Base-by-base conservation (phyloP, 257 asterid genomes). In the Solanum peruvianum region DNA sequence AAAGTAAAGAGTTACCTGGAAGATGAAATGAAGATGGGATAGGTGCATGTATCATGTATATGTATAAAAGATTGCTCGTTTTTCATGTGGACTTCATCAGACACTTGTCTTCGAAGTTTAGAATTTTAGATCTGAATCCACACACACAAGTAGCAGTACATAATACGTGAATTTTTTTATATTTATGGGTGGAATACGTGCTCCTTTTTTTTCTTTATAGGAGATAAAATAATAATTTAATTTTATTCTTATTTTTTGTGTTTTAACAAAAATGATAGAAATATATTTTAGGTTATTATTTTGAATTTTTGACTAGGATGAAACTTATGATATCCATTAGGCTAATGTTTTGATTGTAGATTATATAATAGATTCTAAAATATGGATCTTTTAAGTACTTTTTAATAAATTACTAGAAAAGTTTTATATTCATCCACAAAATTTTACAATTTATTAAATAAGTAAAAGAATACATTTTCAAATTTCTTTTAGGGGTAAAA, bases 111-210 rank as follows among this genome's bases (percentile, higher is more conserved):
- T 39, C 81, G 13, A 67, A 15, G 31, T 69, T 69, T 0, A 69
- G 41, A 47, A 70, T 11, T 86, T 72, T 78, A 86, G 84, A 86
- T 86, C 84, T 86, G 87, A 86, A 86, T 86, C 66, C 84, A 72
- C 84, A 70, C 21, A 62, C 77, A 52, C 62, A 52, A 52, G 62
- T 14, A 8, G 25, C 7, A 37, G 39, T 72, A 20, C 16, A 72
- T 72, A 35, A 16, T 44, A n/a, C 16, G 60, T 76, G 39, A 44
- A 1, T 42, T 13, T 11, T 11, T 77, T 77, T 77, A 25, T n/a
- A 21, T 75, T 23, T 76, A 39, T 76, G 21, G 56, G 20, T 76
- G 83, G 83, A 77, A 14, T 77, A 25, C 39, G 41, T 44, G 41
- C n/a, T 21, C 64, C 41, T 56, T 56, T 56, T 18, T 44, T 42